Evolutionary conservation across 345 rosid species (phyloP), one percentile per base, ranked within the genome.

Genomic region (Eucalyptus microcorys): DNA sequence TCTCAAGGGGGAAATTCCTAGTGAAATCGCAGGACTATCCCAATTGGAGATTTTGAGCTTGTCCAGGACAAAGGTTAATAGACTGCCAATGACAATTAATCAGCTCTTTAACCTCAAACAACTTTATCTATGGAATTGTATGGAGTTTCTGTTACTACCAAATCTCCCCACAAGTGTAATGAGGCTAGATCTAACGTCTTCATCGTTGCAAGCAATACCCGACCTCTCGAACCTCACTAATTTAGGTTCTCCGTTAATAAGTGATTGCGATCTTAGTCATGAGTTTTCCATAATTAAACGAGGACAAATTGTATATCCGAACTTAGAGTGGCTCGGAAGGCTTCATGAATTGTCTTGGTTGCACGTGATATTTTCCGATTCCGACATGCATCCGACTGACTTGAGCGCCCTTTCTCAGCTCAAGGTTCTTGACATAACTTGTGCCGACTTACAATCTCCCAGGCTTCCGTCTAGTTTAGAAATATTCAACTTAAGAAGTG

Each of bases 81-180:
- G 79, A 32, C 4, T 32, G 24, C 79, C 42, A 4, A 68, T 8
- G 22, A 68, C 79, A 68, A 8, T 68, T 1, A 32, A 68, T 68
- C 13, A 0, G 2, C 42, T 68, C 10, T 68, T 19, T 32, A 32
- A 7, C 37, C 79, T 68, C 21, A 37, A 0, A 32, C 1, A 8
- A 68, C 79, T 32, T 32, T 0, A n/a, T 32, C 0, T 68, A 68
- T 0, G 0, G 0, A 0, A 8, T 32, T 68, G 79, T 16, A 8
- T 2, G 7, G 3, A 4, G 12, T 4, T 68, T 68, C 42, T 16
- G 0, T 14, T 9, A 37, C 40, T 68, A 16, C 79, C 42, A 9
- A 37, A 32, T 32, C 79, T 68, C 79, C 79, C 79, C 21, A 68
- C 12, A 68, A 32, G 79, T 16, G 4, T 32, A 32, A 16, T 0